Conservation (phyloP, 306 rosid genomes). For the Quercus gilva region DNA sequence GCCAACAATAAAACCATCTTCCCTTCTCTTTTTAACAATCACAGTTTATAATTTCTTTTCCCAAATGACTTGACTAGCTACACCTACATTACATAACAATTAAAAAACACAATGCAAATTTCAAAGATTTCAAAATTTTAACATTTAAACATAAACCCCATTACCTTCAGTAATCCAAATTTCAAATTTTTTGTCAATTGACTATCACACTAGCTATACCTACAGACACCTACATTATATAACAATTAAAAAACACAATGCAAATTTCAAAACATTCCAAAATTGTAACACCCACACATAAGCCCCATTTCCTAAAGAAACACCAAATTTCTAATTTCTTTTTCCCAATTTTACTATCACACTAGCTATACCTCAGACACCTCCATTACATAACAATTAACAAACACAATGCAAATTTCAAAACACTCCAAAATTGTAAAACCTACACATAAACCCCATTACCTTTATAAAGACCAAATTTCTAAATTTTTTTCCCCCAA, state of each 20-base stretch:
- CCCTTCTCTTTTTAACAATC: constrained; percentile 15
- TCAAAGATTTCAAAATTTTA: background rate
- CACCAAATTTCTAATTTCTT: constrained; percentile 3
- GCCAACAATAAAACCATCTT: constrained; percentile 17
- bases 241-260: no score
- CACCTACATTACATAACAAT: constrained; percentile 1
- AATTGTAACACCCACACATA: background rate
- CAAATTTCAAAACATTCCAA: background rate
- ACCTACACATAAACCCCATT: no score
- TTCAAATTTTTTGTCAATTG: no score
- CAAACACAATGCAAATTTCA: background rate
- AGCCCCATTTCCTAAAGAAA: constrained; percentile 67
- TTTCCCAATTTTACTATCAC: background rate
- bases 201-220: background rate
- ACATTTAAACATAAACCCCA: background rate
- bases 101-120: background rate
- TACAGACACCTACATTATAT: background rate
- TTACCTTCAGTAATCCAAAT: constrained; percentile 63
- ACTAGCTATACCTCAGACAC: background rate
- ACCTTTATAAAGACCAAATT: no score
- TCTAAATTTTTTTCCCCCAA: no score
- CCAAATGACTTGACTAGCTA: background rate
- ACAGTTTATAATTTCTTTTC: constrained; percentile 5
- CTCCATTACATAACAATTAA: constrained; percentile 1
- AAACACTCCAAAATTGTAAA: background rate